Evolutionary conservation across 2,329 filamentous ascomycete species (phyloP), one percentile per base, ranked within the genome.

Genomic region (Thielaviopsis euricoi): DNA sequence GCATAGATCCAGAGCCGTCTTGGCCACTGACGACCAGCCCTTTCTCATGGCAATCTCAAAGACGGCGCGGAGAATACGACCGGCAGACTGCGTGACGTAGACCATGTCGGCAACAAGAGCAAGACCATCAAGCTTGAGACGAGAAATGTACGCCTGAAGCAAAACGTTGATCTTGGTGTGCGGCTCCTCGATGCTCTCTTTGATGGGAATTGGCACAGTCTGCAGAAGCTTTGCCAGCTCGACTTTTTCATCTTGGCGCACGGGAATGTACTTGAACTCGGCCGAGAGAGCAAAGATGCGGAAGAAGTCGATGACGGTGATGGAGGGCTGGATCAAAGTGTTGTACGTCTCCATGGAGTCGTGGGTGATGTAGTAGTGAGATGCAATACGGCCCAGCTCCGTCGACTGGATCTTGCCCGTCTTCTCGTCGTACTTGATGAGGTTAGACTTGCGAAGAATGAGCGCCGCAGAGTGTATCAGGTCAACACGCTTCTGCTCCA

Each of bases 41-140:
- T 96, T 96, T 73, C 91, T 95, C 63, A 98, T 73, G n/a, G 87
- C 86, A 57, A 98, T 97, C 72, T 98, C 94, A 64, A 97, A 98
- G 54, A 98, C 85, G 0, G 93, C 93, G 58, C 93, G 83, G 52
- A 98, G 75, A 64, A 98, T 96, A 79, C 93, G 89, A 33, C 93
- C 93, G 54, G 93, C 93, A 23, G 91, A 97, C 68, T 98, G 94
- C 1, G 93, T 98, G 57, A 98, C 91, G 66, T 98, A 98, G 3
- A 98, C 93, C 77, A 98, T 85, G 69, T 98, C 93, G 26, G 93
- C 91, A 91, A 98, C 97, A 61, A 98, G 74, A 2, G 93, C 93
- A 58, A 98, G 76, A 1, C 93, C 93, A 61, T 97, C 91, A 0
- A 98, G 80, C 70, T 91, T 94, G 56, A 98, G 82, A 56, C 93